Percentiles rank a stretch among this genome's conserved stretches.
Conservation (phyloP, 2,329 filamentous ascomycete genomes). For the Fusarium cicatricum region DNA sequence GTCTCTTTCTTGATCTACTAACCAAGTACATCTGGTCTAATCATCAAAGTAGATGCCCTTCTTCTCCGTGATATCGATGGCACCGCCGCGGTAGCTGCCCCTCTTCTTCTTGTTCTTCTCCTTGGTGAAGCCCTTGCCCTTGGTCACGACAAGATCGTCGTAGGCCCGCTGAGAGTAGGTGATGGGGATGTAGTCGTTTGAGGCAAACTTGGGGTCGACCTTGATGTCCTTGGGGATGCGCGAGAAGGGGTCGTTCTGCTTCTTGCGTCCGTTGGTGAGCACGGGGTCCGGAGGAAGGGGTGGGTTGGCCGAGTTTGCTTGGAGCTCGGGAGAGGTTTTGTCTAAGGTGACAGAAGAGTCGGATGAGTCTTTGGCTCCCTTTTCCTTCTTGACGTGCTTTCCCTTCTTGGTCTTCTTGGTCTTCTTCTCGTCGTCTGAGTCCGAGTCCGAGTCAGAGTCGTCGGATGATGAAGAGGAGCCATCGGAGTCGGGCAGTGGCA, state of each 20-base stretch:
- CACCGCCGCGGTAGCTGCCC: slow-evolving; percentile 88
- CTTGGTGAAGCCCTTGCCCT: slow-evolving; percentile 97
- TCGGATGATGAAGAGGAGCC: slow-evolving; percentile 45
- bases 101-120: slow-evolving; percentile 99
- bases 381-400: slow-evolving; percentile 29
- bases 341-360: slow-evolving; percentile 61
- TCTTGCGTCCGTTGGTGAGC: slow-evolving; percentile 50
- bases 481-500: slow-evolving; percentile 54
- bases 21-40: slow-evolving; percentile 51
- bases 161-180: slow-evolving; percentile 90
- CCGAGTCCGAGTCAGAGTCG: slow-evolving; percentile 46
- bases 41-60: slow-evolving; percentile 97
- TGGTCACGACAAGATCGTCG: slow-evolving; percentile 87
- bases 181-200: slow-evolving; percentile 84
- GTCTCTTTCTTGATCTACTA: neutral
- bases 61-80: slow-evolving; percentile 82
- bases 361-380: slow-evolving; percentile 46
- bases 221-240: slow-evolving; percentile 74
- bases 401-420: slow-evolving; percentile 24
- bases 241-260: slow-evolving; percentile 75
- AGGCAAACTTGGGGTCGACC: slow-evolving; percentile 74
- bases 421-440: slow-evolving; percentile 40
- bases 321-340: slow-evolving; percentile 54
- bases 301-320: slow-evolving; percentile 50
- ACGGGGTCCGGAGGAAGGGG: slow-evolving; percentile 63